Base-by-base conservation (phyloP, 305 asterid genomes). In the Petunia hybrid region DNA sequence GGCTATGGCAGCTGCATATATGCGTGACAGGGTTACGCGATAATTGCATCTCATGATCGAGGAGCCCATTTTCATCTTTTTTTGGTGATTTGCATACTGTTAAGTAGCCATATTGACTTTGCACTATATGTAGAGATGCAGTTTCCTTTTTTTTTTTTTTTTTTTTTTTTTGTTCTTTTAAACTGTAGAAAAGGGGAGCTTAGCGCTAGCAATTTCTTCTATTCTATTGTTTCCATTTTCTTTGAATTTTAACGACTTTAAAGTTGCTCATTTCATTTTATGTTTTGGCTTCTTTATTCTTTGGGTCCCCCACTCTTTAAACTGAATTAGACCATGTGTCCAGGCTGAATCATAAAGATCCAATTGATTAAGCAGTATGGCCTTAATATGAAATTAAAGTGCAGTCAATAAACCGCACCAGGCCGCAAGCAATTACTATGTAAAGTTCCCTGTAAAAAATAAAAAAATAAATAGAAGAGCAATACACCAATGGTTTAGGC, bases 1-100 rank as follows among this genome's bases (percentile, higher is more conserved):
- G 92, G 94, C 71, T 89, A 86, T 83, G 88, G 85, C 35, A 74
- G 83, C 82, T 89, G 90, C 87, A 79, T 43, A 36, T 91, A 87
- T 57, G 80, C 2, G 39, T 78, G 74, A 77, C 38, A 81, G 14
- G 66, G 35, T 60, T 73, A 16, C 66, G 42, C 22, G 12, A 46
- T 22, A 22, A 22, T 22, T 43, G 42, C 60, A 70, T 43, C 41
- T 4, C 56, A 45, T 9, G 42, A 22, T 22, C 31, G 31, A 22
- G 31, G 31, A 22, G 31, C 31, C 31, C 31, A 22, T 22, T 22
- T 22, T 22, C 31, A 22, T 22, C 31, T 22, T 22, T 22, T 22
- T 22, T 22, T 22, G 31, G 31, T 22, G 31, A 22, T 22, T 22
- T 22, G 31, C 31, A 22, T 22, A 22, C 31, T 22, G 31, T 22